A percentile compares a stretch with the other conserved stretches of the same genome.
These are phyloP conservation scores for Cardiospermum halicacabum DNA, from an alignment of 345 rosid species.

Conservation along the genomic window DNA sequence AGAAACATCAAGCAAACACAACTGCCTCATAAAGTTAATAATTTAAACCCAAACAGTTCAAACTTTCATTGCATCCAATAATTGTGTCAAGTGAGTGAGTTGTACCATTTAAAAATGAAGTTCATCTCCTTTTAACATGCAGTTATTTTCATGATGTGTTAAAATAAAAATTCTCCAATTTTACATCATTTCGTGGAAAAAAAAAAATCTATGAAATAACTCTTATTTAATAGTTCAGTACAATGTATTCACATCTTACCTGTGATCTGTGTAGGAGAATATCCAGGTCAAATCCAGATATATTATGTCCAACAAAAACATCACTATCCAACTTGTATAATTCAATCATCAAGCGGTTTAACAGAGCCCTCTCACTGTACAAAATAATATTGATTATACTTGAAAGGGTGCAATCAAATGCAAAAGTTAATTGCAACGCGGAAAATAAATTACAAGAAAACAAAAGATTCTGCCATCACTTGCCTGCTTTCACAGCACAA, in stretches of 20 bases:
- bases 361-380: slow-evolving; percentile 94
- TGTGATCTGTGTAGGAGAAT: slow-evolving; percentile 92
- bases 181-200: not conserved
- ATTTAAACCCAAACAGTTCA: not conserved
- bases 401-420: slow-evolving; percentile 3
- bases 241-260: slow-evolving; percentile 33
- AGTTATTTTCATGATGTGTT: not conserved
- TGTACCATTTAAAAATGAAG: not conserved
- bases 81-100: slow-evolving; percentile 7
- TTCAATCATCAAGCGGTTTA: slow-evolving; percentile 83
- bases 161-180: not conserved
- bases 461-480: slow-evolving; percentile 13
- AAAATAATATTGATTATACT: slow-evolving; percentile 20
- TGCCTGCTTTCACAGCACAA: slow-evolving; percentile 82
- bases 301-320: slow-evolving; percentile 93
- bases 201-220: not conserved
- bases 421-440: slow-evolving; percentile 1
- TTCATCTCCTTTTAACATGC: not conserved
- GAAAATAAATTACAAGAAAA: slow-evolving; percentile 7
- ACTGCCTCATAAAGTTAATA: not conserved
- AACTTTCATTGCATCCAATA: not conserved
- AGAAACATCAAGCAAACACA: not conserved
- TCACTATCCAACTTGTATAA: slow-evolving; percentile 86
- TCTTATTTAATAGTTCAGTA: not conserved
- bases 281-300: slow-evolving; percentile 97